Base-by-base conservation (phyloP, 1,139 yeast genomes). In the Candida dubliniensis region DNA sequence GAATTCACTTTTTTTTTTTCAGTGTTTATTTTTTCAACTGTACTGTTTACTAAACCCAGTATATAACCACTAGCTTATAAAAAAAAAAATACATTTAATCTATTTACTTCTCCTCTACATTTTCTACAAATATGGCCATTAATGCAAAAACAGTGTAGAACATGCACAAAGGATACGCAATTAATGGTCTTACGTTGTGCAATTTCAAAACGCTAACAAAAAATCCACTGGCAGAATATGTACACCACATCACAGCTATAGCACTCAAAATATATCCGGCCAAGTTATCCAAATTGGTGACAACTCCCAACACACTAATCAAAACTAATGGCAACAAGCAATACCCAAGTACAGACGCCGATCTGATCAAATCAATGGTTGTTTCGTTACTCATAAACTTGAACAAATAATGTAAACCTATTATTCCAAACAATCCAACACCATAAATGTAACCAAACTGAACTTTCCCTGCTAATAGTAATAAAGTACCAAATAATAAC, bases 381-480 rank as follows among this genome's bases (percentile, higher is more conserved):
- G 58, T 53, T 18, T 72, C 77, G 43, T 63, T 64, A 53, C 91
- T 82, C 99, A 93, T 93, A 51, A 90, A 74, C 62, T 87, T 89
- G 62, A 95, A 84, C 48, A 95, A 74, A 53, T 80, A 80, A 64
- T 91, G 97, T 55, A 90, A 79, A 34, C 96, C 82, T 13, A 89
- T 60, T 2, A 96, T 87, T 11, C 99, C 99, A 55, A 91, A 83
- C 41, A 95, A 69, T 0, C 97, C 99, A 37, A 93, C 96, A 25
- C 99, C 99, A 59, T 93, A 93, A 44, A 93, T 88, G 64, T 95
- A 95, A 2, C 99, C 98, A 63, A 93, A 93, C 63, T 93, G 98
- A 14, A 91, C 89, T 61, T 91, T 93, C 11, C 99, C 99, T 1
- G 96, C 79, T 38, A 90, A 71, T 45, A 91, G 70, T 42, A 95